These are phyloP conservation scores for Cunninghamia lanceolata DNA, from an alignment of 75 land plant genomes.

Conservation along the genomic window DNA sequence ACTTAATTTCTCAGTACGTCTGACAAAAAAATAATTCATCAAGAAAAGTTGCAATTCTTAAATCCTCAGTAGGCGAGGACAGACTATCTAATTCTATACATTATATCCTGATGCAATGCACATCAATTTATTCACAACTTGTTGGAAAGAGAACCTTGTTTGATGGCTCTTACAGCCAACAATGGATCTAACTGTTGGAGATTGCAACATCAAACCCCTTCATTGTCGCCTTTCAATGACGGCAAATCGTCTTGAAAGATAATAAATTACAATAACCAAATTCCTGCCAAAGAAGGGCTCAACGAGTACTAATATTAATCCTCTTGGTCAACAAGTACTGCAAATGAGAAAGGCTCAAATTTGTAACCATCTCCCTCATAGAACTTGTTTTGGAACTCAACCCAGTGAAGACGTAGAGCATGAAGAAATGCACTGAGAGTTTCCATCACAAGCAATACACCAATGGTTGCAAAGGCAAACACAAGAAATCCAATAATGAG, in stretches of 20 bases:
- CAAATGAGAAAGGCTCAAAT: conserved; percentile 57
- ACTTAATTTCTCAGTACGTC: neutral
- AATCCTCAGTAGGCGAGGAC: neutral
- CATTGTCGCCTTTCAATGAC: neutral
- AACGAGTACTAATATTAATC: conserved; percentile 18
- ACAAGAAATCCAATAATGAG: conserved; percentile 50
- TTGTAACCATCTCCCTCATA: conserved; percentile 69
- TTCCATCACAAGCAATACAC: conserved; percentile 66
- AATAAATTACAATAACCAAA: neutral
- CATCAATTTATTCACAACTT: conserved; percentile 8
- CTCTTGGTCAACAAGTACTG: conserved; percentile 42
- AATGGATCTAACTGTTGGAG: neutral
- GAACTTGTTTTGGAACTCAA: conserved; percentile 64
- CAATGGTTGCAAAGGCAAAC: conserved; percentile 50
- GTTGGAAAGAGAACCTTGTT: neutral
- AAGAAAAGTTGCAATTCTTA: neutral
- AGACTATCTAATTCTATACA: neutral
- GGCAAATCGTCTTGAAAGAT: neutral
- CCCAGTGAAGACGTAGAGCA: conserved; percentile 70
- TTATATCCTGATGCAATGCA: neutral
- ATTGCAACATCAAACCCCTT: neutral
- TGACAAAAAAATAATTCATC: neutral
- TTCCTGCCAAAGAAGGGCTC: neutral
- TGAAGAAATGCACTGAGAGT: conserved; percentile 67
- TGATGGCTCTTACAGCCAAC: neutral